These are phyloP conservation scores for Saururus chinensis DNA, from an alignment of 164 flowering plant genomes.

Conservation along the genomic window DNA sequence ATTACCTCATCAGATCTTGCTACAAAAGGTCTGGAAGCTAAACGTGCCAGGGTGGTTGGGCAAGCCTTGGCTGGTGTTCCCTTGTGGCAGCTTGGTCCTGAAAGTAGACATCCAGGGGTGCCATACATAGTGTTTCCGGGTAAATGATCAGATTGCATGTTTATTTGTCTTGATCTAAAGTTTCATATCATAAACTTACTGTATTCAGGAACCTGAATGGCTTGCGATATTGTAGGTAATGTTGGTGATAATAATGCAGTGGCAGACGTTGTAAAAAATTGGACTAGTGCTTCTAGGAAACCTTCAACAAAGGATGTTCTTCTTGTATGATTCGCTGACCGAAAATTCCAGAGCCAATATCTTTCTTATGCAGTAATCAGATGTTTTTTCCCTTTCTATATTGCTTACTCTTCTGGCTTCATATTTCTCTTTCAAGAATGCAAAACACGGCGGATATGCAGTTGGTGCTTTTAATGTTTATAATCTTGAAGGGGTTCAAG, in stretches of 20 bases:
- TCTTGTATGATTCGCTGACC: slow-evolving; percentile 36
- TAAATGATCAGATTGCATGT: slow-evolving; percentile 10
- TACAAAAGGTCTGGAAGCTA: slow-evolving; percentile 86
- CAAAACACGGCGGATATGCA: slow-evolving; percentile 85
- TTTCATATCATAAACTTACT: not conserved
- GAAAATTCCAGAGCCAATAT: not conserved
- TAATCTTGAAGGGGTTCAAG: slow-evolving; percentile 91
- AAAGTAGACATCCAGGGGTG: slow-evolving; percentile 91
- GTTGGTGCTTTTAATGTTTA: slow-evolving; percentile 98
- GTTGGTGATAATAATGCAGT: slow-evolving; percentile 82
- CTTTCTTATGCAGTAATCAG: not conserved
- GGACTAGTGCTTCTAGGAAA: slow-evolving; percentile 59
- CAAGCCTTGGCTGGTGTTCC: slow-evolving; percentile 99
- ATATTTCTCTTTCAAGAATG: slow-evolving; percentile 42
- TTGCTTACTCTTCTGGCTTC: slow-evolving; percentile 4
- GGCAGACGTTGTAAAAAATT: slow-evolving; percentile 73
- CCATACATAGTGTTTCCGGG: slow-evolving; percentile 99
- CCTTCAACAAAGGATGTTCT: slow-evolving; percentile 79
- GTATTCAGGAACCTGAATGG: not conserved
- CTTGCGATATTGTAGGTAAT: slow-evolving; percentile 45
- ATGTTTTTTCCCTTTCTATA: not conserved
- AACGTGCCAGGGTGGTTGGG: slow-evolving; percentile 74
- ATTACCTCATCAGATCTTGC: slow-evolving; percentile 98
- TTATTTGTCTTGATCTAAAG: not conserved
- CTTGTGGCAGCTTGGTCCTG: slow-evolving; percentile 91